A percentile compares a stretch with the other conserved stretches of the same genome.
These are phyloP conservation scores for Licmophora abbreviata DNA, from an alignment of 108 stramenopile genomes.

Conservation along the genomic window DNA sequence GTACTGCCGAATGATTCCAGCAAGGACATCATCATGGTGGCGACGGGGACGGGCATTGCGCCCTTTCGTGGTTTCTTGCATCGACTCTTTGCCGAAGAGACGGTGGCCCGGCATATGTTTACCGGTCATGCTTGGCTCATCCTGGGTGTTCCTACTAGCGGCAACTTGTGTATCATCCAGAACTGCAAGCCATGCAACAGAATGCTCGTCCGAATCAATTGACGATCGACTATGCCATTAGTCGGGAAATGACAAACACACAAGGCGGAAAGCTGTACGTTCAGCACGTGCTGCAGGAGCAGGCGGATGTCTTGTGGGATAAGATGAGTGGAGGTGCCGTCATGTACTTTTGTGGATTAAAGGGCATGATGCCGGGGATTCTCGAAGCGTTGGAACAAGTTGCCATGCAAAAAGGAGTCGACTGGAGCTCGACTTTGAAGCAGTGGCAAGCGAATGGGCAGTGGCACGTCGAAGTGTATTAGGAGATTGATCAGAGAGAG, in stretches of 20 bases:
- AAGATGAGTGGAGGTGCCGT: conserved; percentile 46
- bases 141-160: conserved; percentile 71
- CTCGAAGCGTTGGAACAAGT: conserved; percentile 66
- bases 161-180: conserved; percentile 67
- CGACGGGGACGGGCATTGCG: conserved; percentile 86
- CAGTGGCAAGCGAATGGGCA: conserved; percentile 58
- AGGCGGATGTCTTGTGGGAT: conserved; percentile 55
- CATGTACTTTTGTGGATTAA: conserved; percentile 85
- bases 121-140: conserved; percentile 67
- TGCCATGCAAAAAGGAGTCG: conserved; percentile 37
- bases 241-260: conserved; percentile 66
- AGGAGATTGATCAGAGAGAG: too few relatives aligned
- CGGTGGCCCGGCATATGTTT: conserved; percentile 70
- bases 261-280: conserved; percentile 80
- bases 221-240: conserved; percentile 67
- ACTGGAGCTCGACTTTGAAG: conserved; percentile 48
- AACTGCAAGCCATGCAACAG: conserved; percentile 65
- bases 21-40: conserved; percentile 82
- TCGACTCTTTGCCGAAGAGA: conserved; percentile 78
- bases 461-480: conserved; percentile 85
- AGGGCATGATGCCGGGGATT: conserved; percentile 91
- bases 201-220: conserved; percentile 26
- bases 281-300: conserved; percentile 65
- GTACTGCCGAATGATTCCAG: conserved; percentile 61
- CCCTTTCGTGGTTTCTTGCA: conserved; percentile 83